Percentiles rank a stretch among this genome's conserved stretches.
phyloP scores from a whole-genome alignment of 495 filamentous ascomycete genomes.

The Amphirosellinia nigrospora region DNA sequence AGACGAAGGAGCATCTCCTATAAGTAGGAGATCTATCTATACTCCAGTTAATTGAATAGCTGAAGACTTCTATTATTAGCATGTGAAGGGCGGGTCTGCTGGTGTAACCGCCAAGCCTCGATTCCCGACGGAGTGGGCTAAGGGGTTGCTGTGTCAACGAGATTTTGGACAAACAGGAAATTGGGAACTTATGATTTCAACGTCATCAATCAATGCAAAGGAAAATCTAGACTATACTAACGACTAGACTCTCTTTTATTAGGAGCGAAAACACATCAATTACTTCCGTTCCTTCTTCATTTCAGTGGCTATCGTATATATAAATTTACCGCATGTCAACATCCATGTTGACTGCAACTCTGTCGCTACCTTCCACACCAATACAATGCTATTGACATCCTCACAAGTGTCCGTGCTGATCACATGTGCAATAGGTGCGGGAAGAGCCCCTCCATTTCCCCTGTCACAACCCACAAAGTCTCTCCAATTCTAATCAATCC shows the following conservation, averaged over 20 bases:
- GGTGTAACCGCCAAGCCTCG: slow-evolving; percentile 9
- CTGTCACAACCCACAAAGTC: background rate
- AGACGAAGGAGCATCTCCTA: too few species aligned
- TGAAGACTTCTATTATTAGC: too few species aligned
- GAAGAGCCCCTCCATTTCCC: slow-evolving; percentile 17
- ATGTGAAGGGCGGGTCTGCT: background rate
- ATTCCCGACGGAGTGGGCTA: background rate
- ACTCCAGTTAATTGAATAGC: too few species aligned
- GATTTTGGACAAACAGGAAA: slow-evolving; percentile 9
- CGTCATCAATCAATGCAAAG: background rate
- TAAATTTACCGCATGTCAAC: slow-evolving; percentile 16
- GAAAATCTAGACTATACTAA: background rate
- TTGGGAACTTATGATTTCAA: background rate
- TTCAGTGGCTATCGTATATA: slow-evolving; percentile 16
- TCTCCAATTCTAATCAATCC: slow-evolving; percentile 10
- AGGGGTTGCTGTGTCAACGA: slow-evolving; percentile 6
- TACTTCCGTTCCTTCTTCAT: background rate
- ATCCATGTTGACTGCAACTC: background rate
- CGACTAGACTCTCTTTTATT: background rate
- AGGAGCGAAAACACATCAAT: background rate
- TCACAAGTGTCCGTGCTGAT: slow-evolving; percentile 58
- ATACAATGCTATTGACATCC: slow-evolving; percentile 57
- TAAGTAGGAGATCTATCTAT: too few species aligned
- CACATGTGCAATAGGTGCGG: slow-evolving; percentile 55
- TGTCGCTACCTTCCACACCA: background rate